Base-by-base conservation (phyloP, 371 early-diverging fungal species). In the Phascolomyces articulosus region DNA sequence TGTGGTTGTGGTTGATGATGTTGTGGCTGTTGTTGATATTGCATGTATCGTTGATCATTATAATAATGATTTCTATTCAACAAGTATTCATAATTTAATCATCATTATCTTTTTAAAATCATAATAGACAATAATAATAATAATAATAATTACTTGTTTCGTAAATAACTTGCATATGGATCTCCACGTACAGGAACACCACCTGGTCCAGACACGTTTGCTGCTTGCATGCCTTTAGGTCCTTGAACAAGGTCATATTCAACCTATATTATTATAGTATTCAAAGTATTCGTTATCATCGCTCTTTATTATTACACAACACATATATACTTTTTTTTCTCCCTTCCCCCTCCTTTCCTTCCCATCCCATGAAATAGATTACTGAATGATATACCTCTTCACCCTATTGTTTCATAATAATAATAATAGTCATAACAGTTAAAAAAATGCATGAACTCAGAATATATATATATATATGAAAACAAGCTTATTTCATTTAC, bases 201-300 rank as follows among this genome's bases (percentile, higher is more conserved):
- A 58, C 79, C 70, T 0, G 93, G 93, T 3, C 95, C 94, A 20
- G 94, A 84, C 15, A 94, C 94, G 60, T 91, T 86, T 18, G 93
- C 85, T 1, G 95, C 94, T 65, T 92, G 93, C 72, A 90, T 80
- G 0, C 95, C 95, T 73, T 95, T 95, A 47, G 91, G 85, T 4
- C 94, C 93, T 61, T 87, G 82, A 11, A 88, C 79, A n/a, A 91
- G 66, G 62, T 91, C 93, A 73, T 88, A 95, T 64, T 95, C 95
- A 24, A 94, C 94, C 81, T 82, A 64, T 40, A 58, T 51, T 9
- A 27, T 40, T 28, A 20, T 41, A 20, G 20, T 58, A 15, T 26
- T 21, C n/a, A n/a, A n/a, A n/a, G n/a, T n/a, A n/a, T 26, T 29
- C 15, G 28, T 10, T 56, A 16, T n/a, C 9, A 47, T 16, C 8